Base-by-base conservation (phyloP, 148 eudicot species). In the Rhododendron simsii region DNA sequence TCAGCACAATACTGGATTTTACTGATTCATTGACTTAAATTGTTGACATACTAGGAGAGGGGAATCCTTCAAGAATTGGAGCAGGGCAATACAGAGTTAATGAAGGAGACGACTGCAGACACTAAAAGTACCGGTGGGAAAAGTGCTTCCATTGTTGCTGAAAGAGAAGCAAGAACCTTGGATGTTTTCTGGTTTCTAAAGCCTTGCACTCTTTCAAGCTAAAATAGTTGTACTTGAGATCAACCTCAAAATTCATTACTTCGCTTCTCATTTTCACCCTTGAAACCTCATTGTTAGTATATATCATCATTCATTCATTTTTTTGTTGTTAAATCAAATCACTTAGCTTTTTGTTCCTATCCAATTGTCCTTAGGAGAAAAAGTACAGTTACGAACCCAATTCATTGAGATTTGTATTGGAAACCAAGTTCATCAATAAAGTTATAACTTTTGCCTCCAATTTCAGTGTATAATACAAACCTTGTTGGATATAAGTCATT, bases 181-280 rank as follows among this genome's bases (percentile, higher is more conserved):
- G 99, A 96, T 89, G 95, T 95, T 79, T 94, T 96, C 82, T 96
- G 99, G 99, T 93, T 96, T 90, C 84, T 96, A 63, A 95, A 96
- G 91, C 99, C 99, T 79, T 96, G 99, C 95, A 93, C 95, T 15
- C 94, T 95, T 84, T 91, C 92, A 75, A 90, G 84, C 80, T 90
- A 81, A 86, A 83, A 74, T 55, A 8, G 37, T 37, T 44, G 45
- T 45, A 48, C 21, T 28, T 55, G 47, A 86, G 73, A n/a, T 71
- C 55, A 78, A 76, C 63, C 76, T 81, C 53, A 81, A 30, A 73
- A 9, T 48, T 65, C 45, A 84, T 87, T 89, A 85, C 26, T 86
- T 89, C 50, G 82, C 85, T 82, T 50, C 30, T 81, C 81, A 55
- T 74, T 65, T 83, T 71, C 48, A 57, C 33, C 84, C 47, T 37